Base-by-base conservation (phyloP, 2,329 filamentous ascomycete species). In the Cercospora nicotianae region DNA sequence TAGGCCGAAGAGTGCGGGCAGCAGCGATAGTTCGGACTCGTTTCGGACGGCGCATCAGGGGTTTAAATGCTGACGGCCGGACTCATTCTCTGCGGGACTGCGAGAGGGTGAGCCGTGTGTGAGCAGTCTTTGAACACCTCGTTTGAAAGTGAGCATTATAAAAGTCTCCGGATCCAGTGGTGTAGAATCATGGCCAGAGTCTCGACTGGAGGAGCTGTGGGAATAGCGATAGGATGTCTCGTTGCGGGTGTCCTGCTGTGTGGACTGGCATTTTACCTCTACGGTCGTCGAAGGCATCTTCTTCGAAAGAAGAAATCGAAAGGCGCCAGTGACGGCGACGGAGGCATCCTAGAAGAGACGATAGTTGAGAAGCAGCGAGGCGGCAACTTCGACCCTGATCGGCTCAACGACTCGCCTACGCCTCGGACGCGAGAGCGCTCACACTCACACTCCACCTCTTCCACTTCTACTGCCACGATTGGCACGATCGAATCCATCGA, bases 21-120 rank as follows among this genome's bases (percentile, higher is more conserved):
- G 61, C 33, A 64, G 62, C 16, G 26, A 64, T 48, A 59, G 62
- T 31, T 64, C 62, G 23, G 62, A 48, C n/a, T 64, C 62, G 6
- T 65, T 68, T 36, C 66, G 60, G 28, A 67, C 66, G 10, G 63
- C 66, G 26, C 66, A 65, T 23, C 55, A 59, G 48, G 62, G 57
- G 2, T 67, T 61, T 45, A 67, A 67, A 59, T 65, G 59, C 42
- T 67, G 63, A 64, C 20, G 58, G 58, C 23, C 58, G 30, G 18
- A 64, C 62, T 58, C 60, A 48, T 59, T 59, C 55, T 62, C 62
- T 42, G 26, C 48, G 26, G 53, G 62, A 64, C 62, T 64, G 62
- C 62, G 26, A 53, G 53, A 53, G 62, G 36, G 51, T 59, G 62
- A 64, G 62, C 62, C 62, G 62, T 64, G 62, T 33, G 62, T 64